These are phyloP conservation scores for Gracilariopsis chorda DNA, from an alignment of 23 red algal genomes.

Conservation along the genomic window DNA sequence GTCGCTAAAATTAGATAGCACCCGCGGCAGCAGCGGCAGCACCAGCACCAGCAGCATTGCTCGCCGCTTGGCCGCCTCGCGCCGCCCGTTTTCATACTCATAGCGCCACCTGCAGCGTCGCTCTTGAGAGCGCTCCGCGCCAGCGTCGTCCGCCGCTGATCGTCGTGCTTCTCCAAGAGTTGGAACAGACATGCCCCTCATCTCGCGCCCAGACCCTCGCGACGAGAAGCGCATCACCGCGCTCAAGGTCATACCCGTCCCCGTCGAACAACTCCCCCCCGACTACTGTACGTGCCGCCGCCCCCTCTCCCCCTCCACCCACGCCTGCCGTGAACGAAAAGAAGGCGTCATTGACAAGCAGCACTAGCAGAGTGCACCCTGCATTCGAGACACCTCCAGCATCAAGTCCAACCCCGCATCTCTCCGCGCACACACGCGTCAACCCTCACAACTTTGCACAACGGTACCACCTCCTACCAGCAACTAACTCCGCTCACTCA, in stretches of 20 bases:
- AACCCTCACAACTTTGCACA: neutral
- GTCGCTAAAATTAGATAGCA: too few species aligned
- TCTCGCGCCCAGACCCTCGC: conserved; percentile 27
- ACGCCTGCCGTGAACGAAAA: neutral
- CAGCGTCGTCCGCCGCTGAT: too few species aligned
- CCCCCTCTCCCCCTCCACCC: neutral
- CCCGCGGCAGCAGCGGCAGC: too few species aligned
- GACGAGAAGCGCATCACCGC: neutral
- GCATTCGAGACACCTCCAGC: neutral
- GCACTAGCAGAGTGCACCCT: too few species aligned
- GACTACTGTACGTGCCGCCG: conserved; percentile 46
- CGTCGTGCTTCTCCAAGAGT: too few species aligned
- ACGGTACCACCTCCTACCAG: too few species aligned
- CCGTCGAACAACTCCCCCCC: conserved; percentile 33
- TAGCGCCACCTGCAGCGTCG: too few species aligned
- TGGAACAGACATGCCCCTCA: conserved; percentile 16
- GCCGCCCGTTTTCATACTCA: too few species aligned
- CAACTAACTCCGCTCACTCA: too few species aligned
- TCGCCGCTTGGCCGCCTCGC: too few species aligned
- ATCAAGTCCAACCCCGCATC: neutral
- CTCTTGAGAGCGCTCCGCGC: too few species aligned
- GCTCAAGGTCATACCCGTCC: conserved; percentile 20
- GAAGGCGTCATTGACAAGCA: neutral
- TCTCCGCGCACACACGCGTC: neutral
- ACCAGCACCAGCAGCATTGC: too few species aligned